Evolutionary conservation across 768 basidiomycete species (phyloP).

Genomic region (Boletus coccyginus): DNA sequence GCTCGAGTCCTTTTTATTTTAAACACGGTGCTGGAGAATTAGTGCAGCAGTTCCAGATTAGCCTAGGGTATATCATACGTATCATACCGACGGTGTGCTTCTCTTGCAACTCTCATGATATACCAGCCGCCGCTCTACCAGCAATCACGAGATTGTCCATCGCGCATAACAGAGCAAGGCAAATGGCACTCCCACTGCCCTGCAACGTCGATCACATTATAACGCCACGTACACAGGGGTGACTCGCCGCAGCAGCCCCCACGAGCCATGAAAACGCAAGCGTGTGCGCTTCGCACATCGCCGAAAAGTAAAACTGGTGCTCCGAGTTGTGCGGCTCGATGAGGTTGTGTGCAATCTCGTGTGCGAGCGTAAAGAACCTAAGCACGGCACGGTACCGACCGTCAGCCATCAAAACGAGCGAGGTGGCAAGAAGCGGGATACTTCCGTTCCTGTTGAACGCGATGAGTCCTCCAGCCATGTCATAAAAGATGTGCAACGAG

Average conservation of each 20-base stretch:
- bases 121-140: too few species aligned
- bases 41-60: background rate
- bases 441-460: constrained; percentile 92
- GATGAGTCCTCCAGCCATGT: constrained; percentile 74
- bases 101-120: too few species aligned
- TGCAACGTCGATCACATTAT: background rate
- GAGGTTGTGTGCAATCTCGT: constrained; percentile 92
- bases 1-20: constrained; percentile 8
- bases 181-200: background rate
- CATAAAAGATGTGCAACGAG: constrained; percentile 86
- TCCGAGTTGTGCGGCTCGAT: constrained; percentile 85
- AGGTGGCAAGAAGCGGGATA: constrained; percentile 31
- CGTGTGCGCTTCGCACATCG: constrained; percentile 74
- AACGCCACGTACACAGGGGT: too few species aligned
- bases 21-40: background rate
- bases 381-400: background rate
- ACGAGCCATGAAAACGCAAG: constrained; percentile 38
- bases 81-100: too few species aligned
- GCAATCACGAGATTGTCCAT: background rate
- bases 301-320: constrained; percentile 93
- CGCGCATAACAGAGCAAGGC: background rate
- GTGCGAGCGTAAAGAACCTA: constrained; percentile 88
- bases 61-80: too few species aligned
- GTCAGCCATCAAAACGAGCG: background rate
- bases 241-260: background rate